A percentile compares a stretch with the other conserved stretches of the same genome.
phyloP scores from a whole-genome alignment of 139 green algal species.

The Tetraselmis striata region DNA sequence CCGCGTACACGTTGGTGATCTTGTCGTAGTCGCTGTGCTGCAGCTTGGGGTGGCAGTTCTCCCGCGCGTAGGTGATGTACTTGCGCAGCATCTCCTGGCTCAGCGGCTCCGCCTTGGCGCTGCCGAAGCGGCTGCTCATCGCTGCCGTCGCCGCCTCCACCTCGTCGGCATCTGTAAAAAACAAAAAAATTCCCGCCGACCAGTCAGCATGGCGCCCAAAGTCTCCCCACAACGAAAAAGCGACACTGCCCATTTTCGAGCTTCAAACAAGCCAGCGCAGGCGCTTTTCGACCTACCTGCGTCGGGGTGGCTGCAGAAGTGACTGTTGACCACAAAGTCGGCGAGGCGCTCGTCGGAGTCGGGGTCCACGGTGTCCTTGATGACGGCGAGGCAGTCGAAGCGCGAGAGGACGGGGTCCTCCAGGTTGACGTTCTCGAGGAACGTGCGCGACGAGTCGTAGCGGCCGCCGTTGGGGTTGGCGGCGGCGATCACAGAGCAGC shows the following conservation, averaged over 20 bases:
- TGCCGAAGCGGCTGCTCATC: not conserved
- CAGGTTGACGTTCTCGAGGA: constrained; percentile 85
- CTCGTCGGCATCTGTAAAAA: not conserved
- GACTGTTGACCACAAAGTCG: constrained; percentile 85
- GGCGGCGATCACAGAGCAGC: constrained; percentile 91
- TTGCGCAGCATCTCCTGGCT: constrained; percentile 88
- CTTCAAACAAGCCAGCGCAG: too few relatives aligned
- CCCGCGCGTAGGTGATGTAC: constrained; percentile 96
- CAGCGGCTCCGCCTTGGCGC: constrained; percentile 44
- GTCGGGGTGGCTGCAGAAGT: constrained; percentile 74
- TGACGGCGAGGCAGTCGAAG: constrained; percentile 94
- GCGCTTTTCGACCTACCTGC: not conserved
- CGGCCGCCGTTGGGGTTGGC: constrained; percentile 93
- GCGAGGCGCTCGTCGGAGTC: constrained; percentile 84
- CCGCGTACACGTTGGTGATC: constrained; percentile 64
- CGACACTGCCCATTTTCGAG: too few relatives aligned
- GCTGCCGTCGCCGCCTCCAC: not conserved
- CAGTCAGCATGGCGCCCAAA: too few relatives aligned
- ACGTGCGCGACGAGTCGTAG: constrained; percentile 87
- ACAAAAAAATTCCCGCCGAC: too few relatives aligned
- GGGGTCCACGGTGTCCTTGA: constrained; percentile 93
- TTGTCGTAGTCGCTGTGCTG: constrained; percentile 62
- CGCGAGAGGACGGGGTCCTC: constrained; percentile 95
- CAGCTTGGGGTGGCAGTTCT: constrained; percentile 65
- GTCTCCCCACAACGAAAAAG: too few relatives aligned